Evolutionary conservation across 495 filamentous ascomycete genomes (phyloP).

Genomic region (Aspergillus asperescens): DNA sequence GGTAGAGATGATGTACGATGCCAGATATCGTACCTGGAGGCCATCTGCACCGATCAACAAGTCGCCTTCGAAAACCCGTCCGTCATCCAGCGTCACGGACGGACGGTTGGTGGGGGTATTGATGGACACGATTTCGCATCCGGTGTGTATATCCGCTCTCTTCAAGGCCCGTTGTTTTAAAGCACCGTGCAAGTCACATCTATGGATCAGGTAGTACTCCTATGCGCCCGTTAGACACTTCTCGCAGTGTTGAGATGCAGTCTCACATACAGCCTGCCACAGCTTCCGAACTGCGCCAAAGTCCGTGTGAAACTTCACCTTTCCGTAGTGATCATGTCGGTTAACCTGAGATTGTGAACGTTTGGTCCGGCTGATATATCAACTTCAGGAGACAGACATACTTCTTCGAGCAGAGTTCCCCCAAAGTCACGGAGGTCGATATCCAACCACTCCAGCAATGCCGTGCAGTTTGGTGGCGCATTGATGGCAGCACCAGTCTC

Average conservation of each 20-base stretch:
- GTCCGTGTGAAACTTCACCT: neutral
- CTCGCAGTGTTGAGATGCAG: neutral
- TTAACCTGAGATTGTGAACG: neutral
- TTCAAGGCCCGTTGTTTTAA: constrained; percentile 37
- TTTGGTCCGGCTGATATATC: neutral
- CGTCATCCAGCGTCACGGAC: constrained; percentile 42
- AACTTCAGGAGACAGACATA: too few relatives aligned
- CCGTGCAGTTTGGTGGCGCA: constrained; percentile 45
- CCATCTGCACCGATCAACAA: constrained; percentile 58
- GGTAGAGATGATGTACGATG: neutral
- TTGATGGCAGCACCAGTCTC: constrained; percentile 54
- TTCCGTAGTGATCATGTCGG: neutral
- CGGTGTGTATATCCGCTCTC: constrained; percentile 45
- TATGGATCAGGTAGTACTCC: constrained; percentile 44
- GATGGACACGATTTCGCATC: constrained; percentile 46
- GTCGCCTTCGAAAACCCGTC: constrained; percentile 47
- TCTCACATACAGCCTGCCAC: neutral
- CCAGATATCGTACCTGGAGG: constrained; percentile 26
- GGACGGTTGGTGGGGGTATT: constrained; percentile 34
- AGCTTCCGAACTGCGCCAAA: neutral
- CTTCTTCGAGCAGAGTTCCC: constrained; percentile 24
- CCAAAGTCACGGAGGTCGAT: constrained; percentile 37
- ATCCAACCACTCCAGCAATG: constrained; percentile 42
- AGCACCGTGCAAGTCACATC: constrained; percentile 49
- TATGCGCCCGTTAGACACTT: neutral